Evolutionary conservation across 2,329 filamentous ascomycete species (phyloP).

Genomic region (Fusarium brevicatenulatum): DNA sequence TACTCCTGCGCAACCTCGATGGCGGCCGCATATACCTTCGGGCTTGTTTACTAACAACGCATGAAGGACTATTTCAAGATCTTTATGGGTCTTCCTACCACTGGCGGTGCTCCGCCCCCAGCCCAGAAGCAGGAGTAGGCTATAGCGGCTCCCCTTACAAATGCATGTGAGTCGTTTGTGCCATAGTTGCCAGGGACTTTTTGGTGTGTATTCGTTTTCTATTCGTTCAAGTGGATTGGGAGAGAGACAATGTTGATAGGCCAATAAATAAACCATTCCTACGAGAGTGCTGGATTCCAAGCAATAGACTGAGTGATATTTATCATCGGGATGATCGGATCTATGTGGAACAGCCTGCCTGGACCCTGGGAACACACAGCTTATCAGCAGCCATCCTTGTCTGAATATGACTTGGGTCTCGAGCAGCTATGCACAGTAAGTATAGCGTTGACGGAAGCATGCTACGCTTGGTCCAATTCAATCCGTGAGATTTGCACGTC

Average conservation of each 20-base stretch:
- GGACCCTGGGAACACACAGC: background rate
- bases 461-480: background rate
- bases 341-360: background rate
- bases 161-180: background rate
- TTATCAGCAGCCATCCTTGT: background rate
- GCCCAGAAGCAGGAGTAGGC: conserved; percentile 57
- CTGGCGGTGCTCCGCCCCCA: conserved; percentile 72
- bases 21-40: background rate
- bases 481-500: background rate
- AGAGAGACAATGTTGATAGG: background rate
- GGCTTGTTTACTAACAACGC: conserved; percentile 1
- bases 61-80: conserved; percentile 85
- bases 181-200: background rate
- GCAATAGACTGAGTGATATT: background rate
- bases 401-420: background rate
- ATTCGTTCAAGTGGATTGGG: background rate
- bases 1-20: conserved; percentile 13
- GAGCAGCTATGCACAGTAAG: background rate
- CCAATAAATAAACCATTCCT: conserved; percentile 2
- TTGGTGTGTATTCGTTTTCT: background rate
- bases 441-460: background rate
- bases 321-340: conserved; percentile 2
- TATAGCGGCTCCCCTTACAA: background rate
- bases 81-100: conserved; percentile 87
- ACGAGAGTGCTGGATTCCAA: background rate